Conservation (phyloP, 805 yeast genomes). For the Kluyveromyces dobzhanskii region DNA sequence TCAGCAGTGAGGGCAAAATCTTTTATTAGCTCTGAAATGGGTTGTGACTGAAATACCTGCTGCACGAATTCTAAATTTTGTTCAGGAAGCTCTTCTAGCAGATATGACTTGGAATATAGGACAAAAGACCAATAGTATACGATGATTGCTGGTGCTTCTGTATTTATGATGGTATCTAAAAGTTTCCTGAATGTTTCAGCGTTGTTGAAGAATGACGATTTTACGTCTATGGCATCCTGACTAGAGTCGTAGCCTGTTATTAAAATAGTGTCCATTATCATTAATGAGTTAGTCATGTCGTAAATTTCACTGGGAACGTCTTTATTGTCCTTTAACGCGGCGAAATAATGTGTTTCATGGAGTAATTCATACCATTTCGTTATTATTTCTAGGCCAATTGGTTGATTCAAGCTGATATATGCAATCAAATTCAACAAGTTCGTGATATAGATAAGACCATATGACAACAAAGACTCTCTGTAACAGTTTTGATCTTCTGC, state of each 20-base stretch:
- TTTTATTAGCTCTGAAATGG: conserved; percentile 12
- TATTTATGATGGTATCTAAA: conserved; percentile 31
- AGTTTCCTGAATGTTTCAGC: conserved; percentile 32
- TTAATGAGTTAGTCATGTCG: conserved; percentile 35
- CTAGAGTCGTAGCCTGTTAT: conserved; percentile 50
- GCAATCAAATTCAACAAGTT: conserved; percentile 31
- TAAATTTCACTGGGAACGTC: conserved; percentile 11
- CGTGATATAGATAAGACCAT: conserved; percentile 30
- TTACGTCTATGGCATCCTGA: conserved; percentile 33
- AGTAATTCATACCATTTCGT: conserved; percentile 51
- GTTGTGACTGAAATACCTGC: conserved; percentile 9
- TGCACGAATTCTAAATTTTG: conserved; percentile 11
- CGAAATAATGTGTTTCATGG: conserved; percentile 28
- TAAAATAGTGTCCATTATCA: conserved; percentile 42
- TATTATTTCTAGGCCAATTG: conserved; percentile 25
- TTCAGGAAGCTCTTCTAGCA: conserved; percentile 34
- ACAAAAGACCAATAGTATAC: conserved; percentile 62
- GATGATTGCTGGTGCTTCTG: conserved; percentile 39
- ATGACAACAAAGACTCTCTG: conserved; percentile 18
- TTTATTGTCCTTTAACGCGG: conserved; percentile 6
- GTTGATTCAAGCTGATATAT: conserved; percentile 33
- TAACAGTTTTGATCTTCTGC: conserved; percentile 7
- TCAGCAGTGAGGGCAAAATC: conserved; percentile 32
- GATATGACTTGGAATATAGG: conserved; percentile 41
- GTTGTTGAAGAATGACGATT: conserved; percentile 35